These are phyloP conservation scores for Arachis monticola DNA, from an alignment of 331 rosid genomes.

Conservation along the genomic window DNA sequence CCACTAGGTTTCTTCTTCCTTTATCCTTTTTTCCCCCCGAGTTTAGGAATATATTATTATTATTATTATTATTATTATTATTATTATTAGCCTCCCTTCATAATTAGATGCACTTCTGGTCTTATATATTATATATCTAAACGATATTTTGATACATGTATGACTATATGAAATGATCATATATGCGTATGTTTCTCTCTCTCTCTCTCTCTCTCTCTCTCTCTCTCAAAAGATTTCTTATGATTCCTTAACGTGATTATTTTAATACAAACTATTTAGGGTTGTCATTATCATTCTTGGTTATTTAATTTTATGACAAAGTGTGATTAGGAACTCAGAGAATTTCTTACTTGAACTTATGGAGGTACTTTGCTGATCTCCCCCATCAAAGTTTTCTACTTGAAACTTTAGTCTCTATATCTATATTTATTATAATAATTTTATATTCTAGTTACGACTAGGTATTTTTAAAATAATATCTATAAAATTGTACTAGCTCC, in stretches of 20 bases:
- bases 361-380: background rate
- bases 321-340: background rate
- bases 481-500: background rate
- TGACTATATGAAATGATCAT: no score
- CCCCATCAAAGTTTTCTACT: background rate
- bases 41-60: background rate
- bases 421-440: slow-evolving; percentile 7
- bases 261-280: background rate
- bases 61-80: background rate
- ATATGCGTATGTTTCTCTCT: background rate
- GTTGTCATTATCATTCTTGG: background rate
- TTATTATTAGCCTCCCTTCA: background rate
- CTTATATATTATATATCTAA: slow-evolving; percentile 15
- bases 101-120: slow-evolving; percentile 24
- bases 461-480: background rate
- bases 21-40: background rate
- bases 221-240: slow-evolving; percentile 16
- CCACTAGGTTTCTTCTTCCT: background rate
- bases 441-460: background rate
- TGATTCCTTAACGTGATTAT: slow-evolving; percentile 2
- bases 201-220: background rate
- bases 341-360: slow-evolving; percentile 3
- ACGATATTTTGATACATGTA: slow-evolving; percentile 4
- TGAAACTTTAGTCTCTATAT: background rate
- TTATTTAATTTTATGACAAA: background rate